Percentiles rank a stretch among this genome's conserved stretches.
phyloP scores from a whole-genome alignment of 345 rosid species.

The Camelina laxa region DNA sequence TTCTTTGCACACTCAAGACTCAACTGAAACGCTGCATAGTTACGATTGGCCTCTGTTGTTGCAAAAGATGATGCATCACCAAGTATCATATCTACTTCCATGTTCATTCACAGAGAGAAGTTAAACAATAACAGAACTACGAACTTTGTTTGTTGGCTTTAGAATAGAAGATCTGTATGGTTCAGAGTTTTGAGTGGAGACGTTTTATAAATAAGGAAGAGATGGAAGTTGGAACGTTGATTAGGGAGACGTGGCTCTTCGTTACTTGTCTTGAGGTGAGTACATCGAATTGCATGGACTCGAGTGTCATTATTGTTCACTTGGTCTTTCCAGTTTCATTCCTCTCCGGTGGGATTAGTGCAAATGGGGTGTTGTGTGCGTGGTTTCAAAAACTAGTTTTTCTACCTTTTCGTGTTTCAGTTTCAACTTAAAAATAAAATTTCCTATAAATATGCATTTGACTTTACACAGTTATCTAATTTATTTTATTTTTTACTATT shows the following conservation, averaged over 20 bases:
- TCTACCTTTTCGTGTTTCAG: too few relatives aligned
- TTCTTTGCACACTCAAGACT: background rate
- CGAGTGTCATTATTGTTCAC: background rate
- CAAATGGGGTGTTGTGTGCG: background rate
- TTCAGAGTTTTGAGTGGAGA: background rate
- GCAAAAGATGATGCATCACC: constrained; percentile 1
- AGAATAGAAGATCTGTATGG: background rate
- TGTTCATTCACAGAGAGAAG: background rate
- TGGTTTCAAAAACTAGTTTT: background rate
- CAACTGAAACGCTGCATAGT: background rate
- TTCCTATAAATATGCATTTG: too few relatives aligned
- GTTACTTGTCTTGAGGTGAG: too few relatives aligned
- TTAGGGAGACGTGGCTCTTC: background rate
- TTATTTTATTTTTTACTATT: too few relatives aligned
- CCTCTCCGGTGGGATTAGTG: background rate
- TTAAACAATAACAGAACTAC: background rate
- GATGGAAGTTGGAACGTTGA: background rate
- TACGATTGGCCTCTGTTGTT: background rate
- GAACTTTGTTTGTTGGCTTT: background rate
- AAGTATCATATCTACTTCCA: constrained; percentile 9
- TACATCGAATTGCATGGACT: background rate
- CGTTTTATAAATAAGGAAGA: background rate
- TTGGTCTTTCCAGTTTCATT: background rate
- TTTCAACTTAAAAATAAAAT: too few relatives aligned
- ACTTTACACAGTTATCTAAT: too few relatives aligned